A percentile compares a stretch with the other conserved stretches of the same genome.
These are phyloP conservation scores for Colletotrichum caudatum DNA, from an alignment of 2,329 filamentous ascomycete genomes.

Conservation along the genomic window DNA sequence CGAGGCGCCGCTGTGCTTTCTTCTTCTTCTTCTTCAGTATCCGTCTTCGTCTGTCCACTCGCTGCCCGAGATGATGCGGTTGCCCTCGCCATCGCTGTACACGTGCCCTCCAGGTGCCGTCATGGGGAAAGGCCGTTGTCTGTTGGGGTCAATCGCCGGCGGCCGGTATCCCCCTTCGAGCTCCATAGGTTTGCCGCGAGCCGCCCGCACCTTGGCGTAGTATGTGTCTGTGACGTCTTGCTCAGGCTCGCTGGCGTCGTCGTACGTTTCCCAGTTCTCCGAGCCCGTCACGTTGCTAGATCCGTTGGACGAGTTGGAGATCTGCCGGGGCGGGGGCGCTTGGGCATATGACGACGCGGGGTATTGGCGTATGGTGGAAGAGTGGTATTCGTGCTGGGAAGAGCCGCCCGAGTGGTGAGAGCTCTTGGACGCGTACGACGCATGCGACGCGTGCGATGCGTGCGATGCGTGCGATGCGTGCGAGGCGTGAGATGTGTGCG, in stretches of 20 bases:
- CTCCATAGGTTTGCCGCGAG: conserved; percentile 73
- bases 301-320: conserved; percentile 78
- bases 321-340: conserved; percentile 69
- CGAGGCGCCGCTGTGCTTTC: neutral
- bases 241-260: conserved; percentile 83
- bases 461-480: conserved; percentile 45
- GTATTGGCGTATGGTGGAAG: conserved; percentile 56
- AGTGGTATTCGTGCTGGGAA: conserved; percentile 56
- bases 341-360: conserved; percentile 55
- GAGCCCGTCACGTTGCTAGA: conserved; percentile 85
- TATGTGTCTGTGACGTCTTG: conserved; percentile 82
- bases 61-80: conserved; percentile 72
- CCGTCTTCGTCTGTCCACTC: conserved; percentile 77
- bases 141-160: conserved; percentile 62
- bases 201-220: conserved; percentile 80
- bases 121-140: conserved; percentile 66
- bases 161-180: conserved; percentile 61
- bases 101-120: conserved; percentile 60
- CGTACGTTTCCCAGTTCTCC: conserved; percentile 98
- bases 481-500: conserved; percentile 51
- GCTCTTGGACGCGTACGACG: conserved; percentile 50
- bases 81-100: conserved; percentile 69
- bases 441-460: conserved; percentile 31
- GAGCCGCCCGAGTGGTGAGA: conserved; percentile 42
- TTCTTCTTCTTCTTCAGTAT: conserved; percentile 53